Base-by-base conservation (phyloP, 1,284 basidiomycete species). In the Leucoagaricus sp. region DNA sequence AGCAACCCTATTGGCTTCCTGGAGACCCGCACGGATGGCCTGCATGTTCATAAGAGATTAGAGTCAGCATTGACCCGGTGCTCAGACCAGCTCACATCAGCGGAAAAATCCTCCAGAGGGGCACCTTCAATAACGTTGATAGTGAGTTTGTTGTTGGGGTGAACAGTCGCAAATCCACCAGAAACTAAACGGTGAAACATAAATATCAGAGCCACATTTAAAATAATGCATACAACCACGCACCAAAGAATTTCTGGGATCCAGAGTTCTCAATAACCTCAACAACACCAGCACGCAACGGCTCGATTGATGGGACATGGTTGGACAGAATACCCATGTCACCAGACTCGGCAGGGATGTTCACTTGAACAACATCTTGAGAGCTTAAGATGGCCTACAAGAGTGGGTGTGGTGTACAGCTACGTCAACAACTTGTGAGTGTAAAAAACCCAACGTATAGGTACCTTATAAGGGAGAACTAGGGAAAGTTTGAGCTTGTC, bases 281-380 rank as follows among this genome's bases (percentile, higher is more conserved):
- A 57, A 98, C 81, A 60, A 98, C 82, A 72, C 95, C 96, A 48
- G 96, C 89, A 70, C 93, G 91, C 58, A 98, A 82, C 53, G 95
- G 84, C 75, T 98, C 95, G 61, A 98, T 90, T 29, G 93, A 90
- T 44, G 95, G 88, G 59, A 97, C 94, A 77, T 98, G 95, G 82
- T 96, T 96, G 66, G 96, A 93, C 63, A 98, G 86, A 69, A 98
- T 92, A 83, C 96, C 95, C 94, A 98, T 97, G 75, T 97, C 95
- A 74, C 95, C 96, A n/a, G 93, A 89, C 57, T 88, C 90, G 49
- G 94, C 96, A 45, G 94, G 79, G 65, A 97, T 80, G 79, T 96
- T 97, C 65, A 98, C 95, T 76, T 97, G 95, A 33, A 92, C 85
- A 60, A 96, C 95, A 74, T 94, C 93, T 65, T 85, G 74, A 28